Evolutionary conservation across 306 rosid species (phyloP).

Genomic region (Trichosanthes cucumerina): DNA sequence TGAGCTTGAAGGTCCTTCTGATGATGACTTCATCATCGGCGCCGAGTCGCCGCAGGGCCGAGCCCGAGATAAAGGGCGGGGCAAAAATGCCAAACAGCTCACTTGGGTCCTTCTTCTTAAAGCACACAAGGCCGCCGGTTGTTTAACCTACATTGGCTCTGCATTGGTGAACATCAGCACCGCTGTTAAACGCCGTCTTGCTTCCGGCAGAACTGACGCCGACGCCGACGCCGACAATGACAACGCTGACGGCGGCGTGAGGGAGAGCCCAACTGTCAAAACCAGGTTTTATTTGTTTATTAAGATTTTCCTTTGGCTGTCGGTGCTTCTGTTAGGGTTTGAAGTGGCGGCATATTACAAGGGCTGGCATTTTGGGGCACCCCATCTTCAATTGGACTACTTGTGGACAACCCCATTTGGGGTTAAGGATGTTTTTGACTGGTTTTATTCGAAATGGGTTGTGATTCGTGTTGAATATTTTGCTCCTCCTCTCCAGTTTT

Average conservation of each 20-base stretch:
- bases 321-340: constrained; percentile 44
- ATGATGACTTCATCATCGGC: constrained; percentile 51
- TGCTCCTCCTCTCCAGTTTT: constrained; percentile 47
- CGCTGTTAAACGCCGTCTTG: constrained; percentile 59
- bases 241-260: constrained; percentile 26
- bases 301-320: constrained; percentile 48
- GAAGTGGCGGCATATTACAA: constrained; percentile 58
- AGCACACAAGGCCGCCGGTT: constrained; percentile 78
- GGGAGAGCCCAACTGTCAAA: constrained; percentile 41
- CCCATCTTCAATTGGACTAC: constrained; percentile 33
- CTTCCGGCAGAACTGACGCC: constrained; percentile 41
- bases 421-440: constrained; percentile 40
- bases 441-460: constrained; percentile 47
- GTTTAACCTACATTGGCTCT: constrained; percentile 58
- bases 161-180: constrained; percentile 47
- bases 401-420: constrained; percentile 30
- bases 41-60: constrained; percentile 31
- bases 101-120: constrained; percentile 87
- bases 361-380: constrained; percentile 53
- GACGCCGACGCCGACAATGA: constrained; percentile 26
- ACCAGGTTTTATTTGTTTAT: constrained; percentile 53
- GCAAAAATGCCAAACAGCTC: constrained; percentile 74
- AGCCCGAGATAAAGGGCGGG: constrained; percentile 42
- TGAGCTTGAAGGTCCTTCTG: constrained; percentile 67
- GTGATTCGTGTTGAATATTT: constrained; percentile 42